A percentile compares a stretch with the other conserved stretches of the same genome.
Conservation (phyloP, 2,329 filamentous ascomycete species). For the Colletotrichum tamarilloi region DNA sequence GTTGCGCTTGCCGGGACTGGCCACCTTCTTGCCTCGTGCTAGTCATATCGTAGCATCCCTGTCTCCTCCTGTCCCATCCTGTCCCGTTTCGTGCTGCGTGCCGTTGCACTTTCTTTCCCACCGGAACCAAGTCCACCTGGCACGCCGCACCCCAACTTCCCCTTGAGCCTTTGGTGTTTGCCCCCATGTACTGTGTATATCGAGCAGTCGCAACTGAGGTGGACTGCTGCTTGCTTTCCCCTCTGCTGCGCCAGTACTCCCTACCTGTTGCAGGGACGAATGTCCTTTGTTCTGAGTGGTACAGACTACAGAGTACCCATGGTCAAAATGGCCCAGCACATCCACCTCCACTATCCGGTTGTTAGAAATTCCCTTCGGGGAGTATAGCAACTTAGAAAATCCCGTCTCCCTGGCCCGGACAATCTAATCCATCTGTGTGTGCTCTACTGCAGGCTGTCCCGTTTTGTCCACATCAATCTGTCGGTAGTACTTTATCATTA, state of each 20-base stretch:
- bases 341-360: constrained; percentile 5
- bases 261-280: background rate
- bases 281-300: background rate
- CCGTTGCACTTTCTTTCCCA: background rate
- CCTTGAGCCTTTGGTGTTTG: background rate
- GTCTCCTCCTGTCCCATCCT: constrained; percentile 11
- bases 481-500: constrained; percentile 11
- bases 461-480: constrained; percentile 7
- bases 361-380: constrained; percentile 7
- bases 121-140: constrained; percentile 11
- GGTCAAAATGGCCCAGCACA: background rate
- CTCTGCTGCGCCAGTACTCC: background rate
- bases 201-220: background rate
- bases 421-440: constrained; percentile 5
- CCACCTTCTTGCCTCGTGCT: constrained; percentile 34
- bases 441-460: constrained; percentile 6
- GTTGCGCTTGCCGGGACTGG: constrained; percentile 1
- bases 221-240: constrained; percentile 1
- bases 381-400: constrained; percentile 7
- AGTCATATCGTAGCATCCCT: constrained; percentile 24
- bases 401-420: constrained; percentile 6
- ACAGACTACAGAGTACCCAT: background rate
- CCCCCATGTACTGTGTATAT: constrained; percentile 1
- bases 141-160: background rate
- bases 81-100: constrained; percentile 25